Evolutionary conservation across 345 rosid genomes (phyloP).

Genomic region (Rubroshorea leprosula): DNA sequence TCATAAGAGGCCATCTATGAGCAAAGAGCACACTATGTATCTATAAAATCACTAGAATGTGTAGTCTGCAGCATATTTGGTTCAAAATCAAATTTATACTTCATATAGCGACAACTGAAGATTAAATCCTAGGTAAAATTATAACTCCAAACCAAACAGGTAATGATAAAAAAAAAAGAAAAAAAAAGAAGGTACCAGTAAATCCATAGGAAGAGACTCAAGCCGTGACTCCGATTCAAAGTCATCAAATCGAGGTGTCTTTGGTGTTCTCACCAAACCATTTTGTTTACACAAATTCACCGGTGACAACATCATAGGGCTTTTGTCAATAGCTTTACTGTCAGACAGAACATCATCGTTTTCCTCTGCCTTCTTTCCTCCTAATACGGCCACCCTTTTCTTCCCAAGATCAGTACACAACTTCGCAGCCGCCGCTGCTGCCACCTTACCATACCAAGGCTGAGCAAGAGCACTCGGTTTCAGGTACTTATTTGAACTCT

Average conservation of each 20-base stretch:
- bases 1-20: too few species aligned
- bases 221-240: constrained; percentile 61
- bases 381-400: constrained; percentile 55
- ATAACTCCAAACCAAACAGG: background rate
- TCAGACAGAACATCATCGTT: constrained; percentile 21
- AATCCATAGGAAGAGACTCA: constrained; percentile 82
- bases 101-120: background rate
- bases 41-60: too few species aligned
- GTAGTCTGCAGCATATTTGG: too few species aligned
- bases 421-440: constrained; percentile 41
- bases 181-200: constrained; percentile 45
- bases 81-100: background rate
- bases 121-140: too few species aligned
- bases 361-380: constrained; percentile 31
- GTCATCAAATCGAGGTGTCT: constrained; percentile 55
- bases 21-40: too few species aligned
- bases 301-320: constrained; percentile 58
- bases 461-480: constrained; percentile 88
- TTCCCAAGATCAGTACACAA: constrained; percentile 67
- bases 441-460: constrained; percentile 46
- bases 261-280: constrained; percentile 53
- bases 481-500: constrained; percentile 55
- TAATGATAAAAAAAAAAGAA: background rate
- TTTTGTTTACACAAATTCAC: constrained; percentile 44
- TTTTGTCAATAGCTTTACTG: constrained; percentile 30